Evolutionary conservation across 2,329 filamentous ascomycete genomes (phyloP).

Genomic region (Esteya vermicola): DNA sequence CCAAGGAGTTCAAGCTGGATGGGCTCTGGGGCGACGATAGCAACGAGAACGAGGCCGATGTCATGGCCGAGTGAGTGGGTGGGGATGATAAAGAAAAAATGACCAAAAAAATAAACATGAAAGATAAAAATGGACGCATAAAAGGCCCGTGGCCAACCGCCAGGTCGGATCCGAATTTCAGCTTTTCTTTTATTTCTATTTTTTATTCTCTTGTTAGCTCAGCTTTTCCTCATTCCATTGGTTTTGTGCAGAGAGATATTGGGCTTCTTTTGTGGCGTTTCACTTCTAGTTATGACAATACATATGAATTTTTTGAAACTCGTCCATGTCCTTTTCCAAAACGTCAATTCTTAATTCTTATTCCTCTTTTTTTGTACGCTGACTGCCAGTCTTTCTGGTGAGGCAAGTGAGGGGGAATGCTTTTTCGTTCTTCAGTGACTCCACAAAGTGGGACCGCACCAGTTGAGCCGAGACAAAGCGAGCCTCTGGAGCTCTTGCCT

Average conservation of each 20-base stretch:
- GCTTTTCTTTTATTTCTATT: not conserved
- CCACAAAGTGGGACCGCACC: too few relatives aligned
- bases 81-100: not conserved
- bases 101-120: not conserved
- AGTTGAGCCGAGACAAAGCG: conserved; percentile 2
- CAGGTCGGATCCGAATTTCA: too few relatives aligned
- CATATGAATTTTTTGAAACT: too few relatives aligned
- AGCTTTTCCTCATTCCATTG: too few relatives aligned
- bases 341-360: too few relatives aligned
- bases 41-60: conserved; percentile 23
- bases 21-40: conserved; percentile 80
- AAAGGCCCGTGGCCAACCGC: too few relatives aligned
- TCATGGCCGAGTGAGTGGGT: conserved; percentile 33
- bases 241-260: not conserved
- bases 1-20: conserved; percentile 87
- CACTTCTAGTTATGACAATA: not conserved
- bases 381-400: not conserved
- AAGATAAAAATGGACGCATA: too few relatives aligned
- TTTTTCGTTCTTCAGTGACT: too few relatives aligned
- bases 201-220: not conserved
- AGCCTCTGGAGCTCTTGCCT: not conserved
- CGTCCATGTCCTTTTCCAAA: not conserved
- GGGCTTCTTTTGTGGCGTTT: not conserved
- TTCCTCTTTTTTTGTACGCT: not conserved
- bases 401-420: too few relatives aligned